These are phyloP conservation scores for Capronia epimyces DNA, from an alignment of 2,329 filamentous ascomycete species.

Conservation along the genomic window DNA sequence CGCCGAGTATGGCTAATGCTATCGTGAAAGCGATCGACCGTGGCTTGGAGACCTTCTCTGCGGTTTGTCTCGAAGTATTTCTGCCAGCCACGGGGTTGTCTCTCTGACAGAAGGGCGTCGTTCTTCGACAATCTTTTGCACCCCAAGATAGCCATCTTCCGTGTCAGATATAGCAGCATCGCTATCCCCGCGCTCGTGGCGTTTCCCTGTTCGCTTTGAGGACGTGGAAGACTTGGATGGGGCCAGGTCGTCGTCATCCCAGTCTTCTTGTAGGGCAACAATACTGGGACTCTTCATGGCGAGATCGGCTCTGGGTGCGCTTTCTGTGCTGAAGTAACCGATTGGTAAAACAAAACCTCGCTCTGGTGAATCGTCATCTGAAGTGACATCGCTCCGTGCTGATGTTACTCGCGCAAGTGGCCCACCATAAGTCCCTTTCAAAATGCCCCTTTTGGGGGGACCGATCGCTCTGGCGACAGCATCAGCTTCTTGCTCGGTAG, in stretches of 20 bases:
- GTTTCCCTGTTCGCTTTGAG: conserved; percentile 5
- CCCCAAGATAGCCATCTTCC: conserved; percentile 17
- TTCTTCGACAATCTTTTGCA: conserved; percentile 21
- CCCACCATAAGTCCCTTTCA: conserved; percentile 27
- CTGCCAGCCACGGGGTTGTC: conserved; percentile 23
- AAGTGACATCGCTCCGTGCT: conserved; percentile 21
- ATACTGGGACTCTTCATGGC: conserved; percentile 28
- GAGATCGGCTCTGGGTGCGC: conserved; percentile 23
- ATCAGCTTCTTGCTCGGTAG: conserved; percentile 46
- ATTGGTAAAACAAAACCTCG: conserved; percentile 27
- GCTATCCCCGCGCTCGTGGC: conserved; percentile 12
- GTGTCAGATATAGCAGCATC: conserved; percentile 16
- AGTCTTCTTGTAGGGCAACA: conserved; percentile 24
- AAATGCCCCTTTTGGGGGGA: conserved; percentile 31
- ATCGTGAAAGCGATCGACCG: conserved; percentile 23
- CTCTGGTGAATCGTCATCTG: conserved; percentile 24
- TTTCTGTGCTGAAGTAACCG: conserved; percentile 26
- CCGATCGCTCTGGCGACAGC: conserved; percentile 49
- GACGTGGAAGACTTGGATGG: conserved; percentile 4
- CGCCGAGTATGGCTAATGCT: neutral
- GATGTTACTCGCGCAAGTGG: conserved; percentile 23
- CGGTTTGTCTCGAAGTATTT: conserved; percentile 25
- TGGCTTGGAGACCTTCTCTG: conserved; percentile 17
- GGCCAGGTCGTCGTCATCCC: conserved; percentile 12
- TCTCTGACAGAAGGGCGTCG: conserved; percentile 21